Percentiles rank a stretch among this genome's conserved stretches.
Conservation (phyloP, 202 grass and related monocot species). For the Panicum hallii region DNA sequence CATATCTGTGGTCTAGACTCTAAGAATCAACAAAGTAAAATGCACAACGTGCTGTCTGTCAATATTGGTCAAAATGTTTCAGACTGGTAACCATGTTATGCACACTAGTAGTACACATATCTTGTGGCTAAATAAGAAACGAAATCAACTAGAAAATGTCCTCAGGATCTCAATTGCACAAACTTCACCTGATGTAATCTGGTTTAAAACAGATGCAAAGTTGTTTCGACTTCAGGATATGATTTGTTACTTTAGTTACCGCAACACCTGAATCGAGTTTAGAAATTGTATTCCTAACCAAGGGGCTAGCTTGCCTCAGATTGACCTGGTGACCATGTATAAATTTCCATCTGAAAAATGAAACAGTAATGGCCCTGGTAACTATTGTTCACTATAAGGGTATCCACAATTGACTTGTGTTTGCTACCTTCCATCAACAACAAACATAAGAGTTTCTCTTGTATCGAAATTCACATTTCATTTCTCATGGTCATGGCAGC, state of each 20-base stretch:
- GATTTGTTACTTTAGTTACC: not conserved
- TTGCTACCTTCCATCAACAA: conserved; percentile 26
- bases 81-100: not conserved
- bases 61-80: not conserved
- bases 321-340: not conserved
- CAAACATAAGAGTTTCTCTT: conserved; percentile 1
- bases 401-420: conserved; percentile 2
- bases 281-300: not conserved
- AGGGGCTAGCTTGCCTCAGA: not conserved
- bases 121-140: not conserved
- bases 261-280: not conserved
- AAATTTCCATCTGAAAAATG: not conserved
- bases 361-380: not conserved
- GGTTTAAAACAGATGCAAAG: not conserved
- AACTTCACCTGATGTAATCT: not conserved
- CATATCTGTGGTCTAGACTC: not conserved
- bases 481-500: conserved; percentile 61
- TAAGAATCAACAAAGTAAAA: not conserved
- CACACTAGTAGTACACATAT: not conserved
- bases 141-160: not conserved
- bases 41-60: too few relatives aligned
- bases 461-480: conserved; percentile 8
- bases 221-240: not conserved
- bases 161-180: not conserved
- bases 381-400: conserved; percentile 26